phyloP scores from a whole-genome alignment of 176 grass and related monocot genomes.

The Elymus sibiricus region DNA sequence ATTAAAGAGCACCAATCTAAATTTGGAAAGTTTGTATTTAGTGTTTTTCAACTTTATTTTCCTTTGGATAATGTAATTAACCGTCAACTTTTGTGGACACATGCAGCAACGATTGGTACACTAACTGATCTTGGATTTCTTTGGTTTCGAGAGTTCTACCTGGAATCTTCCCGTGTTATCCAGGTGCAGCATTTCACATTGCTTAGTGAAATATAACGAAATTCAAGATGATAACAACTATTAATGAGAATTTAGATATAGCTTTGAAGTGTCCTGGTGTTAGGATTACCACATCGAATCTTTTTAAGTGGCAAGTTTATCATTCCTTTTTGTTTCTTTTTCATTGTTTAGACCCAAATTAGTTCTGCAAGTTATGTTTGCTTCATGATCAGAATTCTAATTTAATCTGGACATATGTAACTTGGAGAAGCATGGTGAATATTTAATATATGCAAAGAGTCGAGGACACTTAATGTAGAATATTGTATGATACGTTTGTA shows the following conservation, averaged over 20 bases:
- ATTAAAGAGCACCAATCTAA: not conserved
- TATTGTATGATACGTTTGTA: not conserved
- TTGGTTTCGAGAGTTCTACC: conserved; percentile 99
- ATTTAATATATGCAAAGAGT: not conserved
- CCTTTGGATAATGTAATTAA: conserved; percentile 20
- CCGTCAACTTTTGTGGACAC: conserved; percentile 21
- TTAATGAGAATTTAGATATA: conserved; percentile 16
- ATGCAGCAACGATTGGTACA: conserved; percentile 92
- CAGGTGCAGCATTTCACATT: conserved; percentile 56
- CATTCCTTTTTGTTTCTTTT: not conserved
- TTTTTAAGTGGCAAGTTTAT: not conserved
- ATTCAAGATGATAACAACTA: conserved; percentile 19
- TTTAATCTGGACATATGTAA: not conserved
- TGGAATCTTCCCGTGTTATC: conserved; percentile 98
- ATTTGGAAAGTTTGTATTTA: not conserved
- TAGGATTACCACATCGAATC: not conserved
- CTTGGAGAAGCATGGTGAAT: conserved; percentile 1
- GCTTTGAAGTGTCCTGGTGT: not conserved
- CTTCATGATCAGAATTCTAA: not conserved
- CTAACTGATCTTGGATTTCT: conserved; percentile 98
- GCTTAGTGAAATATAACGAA: not conserved
- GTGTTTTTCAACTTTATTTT: not conserved
- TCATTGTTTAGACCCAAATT: not conserved
- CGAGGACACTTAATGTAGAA: not conserved
- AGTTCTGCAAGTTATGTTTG: not conserved